Base-by-base conservation (phyloP, 805 yeast species). In the Kodamaea jinghongensis region DNA sequence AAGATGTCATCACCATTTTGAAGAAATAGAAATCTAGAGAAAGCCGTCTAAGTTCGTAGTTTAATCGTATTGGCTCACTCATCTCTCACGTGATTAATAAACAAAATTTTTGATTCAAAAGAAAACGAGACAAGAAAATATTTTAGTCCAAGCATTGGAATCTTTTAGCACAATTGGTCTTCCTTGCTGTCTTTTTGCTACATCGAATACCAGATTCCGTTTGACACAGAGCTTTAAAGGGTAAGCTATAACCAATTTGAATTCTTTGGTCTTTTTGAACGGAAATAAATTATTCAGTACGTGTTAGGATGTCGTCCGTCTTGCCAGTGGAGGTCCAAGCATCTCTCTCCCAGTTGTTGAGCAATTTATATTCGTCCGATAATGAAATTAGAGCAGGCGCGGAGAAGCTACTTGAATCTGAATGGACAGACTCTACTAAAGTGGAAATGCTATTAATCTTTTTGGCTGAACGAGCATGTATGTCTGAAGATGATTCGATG, bases 1-100 rank as follows among this genome's bases (percentile, higher is more conserved):
- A 93, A 66, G 99, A 93, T 65, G 99, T 93, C 23, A 95, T 93
- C 37, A 91, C 99, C 13, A 87, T 90, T 52, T 75, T 90, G 67
- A 90, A 90, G 70, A 83, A 86, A 46, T 70, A 60, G 47, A 11
- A 3, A 13, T 7, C 8, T 20, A 10, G 23, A 30, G 23, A 5
- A 20, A 20, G 7, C 5, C 23, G 8, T 20, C 5, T 8, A 20
- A 8, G n/a, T 11, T 27, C 6, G 14, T 27, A n/a, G 12, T 7
- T 12, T 9, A 6, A 5, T 4, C 11, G 14, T 27, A 27, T n/a
- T 12, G 14, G 14, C 29, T 12, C 29, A 28, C 31, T 36, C 38
- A 36, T 36, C 38, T 28, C 38, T 28, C 38, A 36, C 38, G 38
- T 36, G 38, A 13, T 17, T 17, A 6, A 11, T 17, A 20, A 14